Evolutionary conservation across 2,329 filamentous ascomycete species (phyloP).

Genomic region (Colletotrichum agaves): DNA sequence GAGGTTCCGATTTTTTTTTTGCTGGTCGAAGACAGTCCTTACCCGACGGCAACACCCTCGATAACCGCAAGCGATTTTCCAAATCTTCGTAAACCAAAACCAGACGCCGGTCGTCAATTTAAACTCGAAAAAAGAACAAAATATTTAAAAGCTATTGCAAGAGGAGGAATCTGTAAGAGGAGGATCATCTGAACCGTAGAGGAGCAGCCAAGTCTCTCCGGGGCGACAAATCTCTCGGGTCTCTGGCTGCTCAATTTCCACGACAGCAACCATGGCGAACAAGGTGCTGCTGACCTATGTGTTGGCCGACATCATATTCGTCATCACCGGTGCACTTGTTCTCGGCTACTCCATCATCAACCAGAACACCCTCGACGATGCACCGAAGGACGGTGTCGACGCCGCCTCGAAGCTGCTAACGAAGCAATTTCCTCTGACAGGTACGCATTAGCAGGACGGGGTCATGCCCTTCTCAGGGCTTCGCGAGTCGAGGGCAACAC

Average conservation of each 20-base stretch:
- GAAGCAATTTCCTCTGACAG: slow-evolving; percentile 63
- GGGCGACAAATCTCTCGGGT: slow-evolving; percentile 33
- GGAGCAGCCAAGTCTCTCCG: slow-evolving; percentile 39
- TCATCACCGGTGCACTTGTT: slow-evolving; percentile 63
- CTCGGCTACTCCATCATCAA: slow-evolving; percentile 66
- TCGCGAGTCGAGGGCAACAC: background rate
- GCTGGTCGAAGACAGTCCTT: slow-evolving; percentile 39
- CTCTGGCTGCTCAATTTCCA: slow-evolving; percentile 40
- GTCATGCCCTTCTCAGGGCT: background rate
- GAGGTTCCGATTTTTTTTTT: slow-evolving; percentile 31
- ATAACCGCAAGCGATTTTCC: slow-evolving; percentile 3
- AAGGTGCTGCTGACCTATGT: slow-evolving; percentile 64
- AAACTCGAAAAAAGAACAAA: slow-evolving; percentile 7
- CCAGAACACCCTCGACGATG: slow-evolving; percentile 55
- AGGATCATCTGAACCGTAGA: slow-evolving; percentile 19
- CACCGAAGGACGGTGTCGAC: slow-evolving; percentile 56
- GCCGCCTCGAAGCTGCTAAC: slow-evolving; percentile 64
- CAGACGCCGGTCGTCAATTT: slow-evolving; percentile 53
- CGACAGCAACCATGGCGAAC: slow-evolving; percentile 59
- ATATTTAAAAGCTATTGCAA: slow-evolving; percentile 14
- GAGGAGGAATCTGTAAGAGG: slow-evolving; percentile 11
- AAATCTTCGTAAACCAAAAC: background rate
- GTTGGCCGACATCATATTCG: slow-evolving; percentile 61
- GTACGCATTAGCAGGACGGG: slow-evolving; percentile 41
- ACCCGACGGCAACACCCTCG: slow-evolving; percentile 27